Evolutionary conservation across 2,329 filamentous ascomycete genomes (phyloP).

Genomic region (Colletotrichum siamense): DNA sequence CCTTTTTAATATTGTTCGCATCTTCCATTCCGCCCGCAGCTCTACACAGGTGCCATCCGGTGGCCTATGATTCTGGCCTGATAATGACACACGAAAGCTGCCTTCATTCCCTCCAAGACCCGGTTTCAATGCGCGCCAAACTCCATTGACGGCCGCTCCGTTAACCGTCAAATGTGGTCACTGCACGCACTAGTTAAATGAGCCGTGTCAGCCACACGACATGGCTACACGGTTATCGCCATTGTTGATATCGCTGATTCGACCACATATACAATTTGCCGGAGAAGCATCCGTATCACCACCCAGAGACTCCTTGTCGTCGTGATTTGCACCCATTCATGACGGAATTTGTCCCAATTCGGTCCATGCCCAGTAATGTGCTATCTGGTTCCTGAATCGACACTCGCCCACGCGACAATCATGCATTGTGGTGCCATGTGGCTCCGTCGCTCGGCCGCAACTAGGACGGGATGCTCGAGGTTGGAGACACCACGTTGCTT

Average conservation of each 20-base stretch:
- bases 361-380: background rate
- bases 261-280: background rate
- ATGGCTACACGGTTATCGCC: background rate
- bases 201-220: conserved; percentile 4
- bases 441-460: background rate
- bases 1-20: background rate
- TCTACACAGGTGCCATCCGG: conserved; percentile 2
- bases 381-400: background rate
- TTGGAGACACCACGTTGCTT: background rate
- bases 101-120: background rate
- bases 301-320: background rate
- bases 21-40: background rate
- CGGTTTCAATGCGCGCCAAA: conserved; percentile 14
- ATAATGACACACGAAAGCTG: conserved; percentile 10
- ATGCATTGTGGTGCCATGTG: background rate
- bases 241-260: background rate
- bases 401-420: background rate
- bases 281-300: background rate
- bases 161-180: background rate
- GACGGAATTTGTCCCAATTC: background rate
- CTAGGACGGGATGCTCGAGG: background rate
- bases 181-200: conserved; percentile 15
- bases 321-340: background rate
- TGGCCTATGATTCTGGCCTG: conserved; percentile 6
- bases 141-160: conserved; percentile 12